A percentile compares a stretch with the other conserved stretches of the same genome.
Conservation (phyloP, 148 eudicot genomes). For the Polygonum maritimum region DNA sequence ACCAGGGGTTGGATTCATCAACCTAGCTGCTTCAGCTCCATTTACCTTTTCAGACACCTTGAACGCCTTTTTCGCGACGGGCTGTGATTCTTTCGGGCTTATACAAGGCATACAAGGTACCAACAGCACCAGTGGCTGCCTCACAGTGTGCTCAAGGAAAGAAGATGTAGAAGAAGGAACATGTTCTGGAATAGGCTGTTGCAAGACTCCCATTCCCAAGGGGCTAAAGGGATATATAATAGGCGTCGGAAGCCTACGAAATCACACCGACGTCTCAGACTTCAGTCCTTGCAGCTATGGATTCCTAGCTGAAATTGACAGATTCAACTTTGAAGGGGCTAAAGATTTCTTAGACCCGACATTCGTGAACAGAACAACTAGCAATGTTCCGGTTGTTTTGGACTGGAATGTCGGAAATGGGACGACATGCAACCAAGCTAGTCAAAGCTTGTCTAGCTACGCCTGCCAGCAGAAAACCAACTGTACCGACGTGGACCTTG, state of each 20-base stretch:
- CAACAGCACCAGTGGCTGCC: neutral
- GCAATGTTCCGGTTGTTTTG: conserved; percentile 28
- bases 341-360: conserved; percentile 18
- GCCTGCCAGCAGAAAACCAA: conserved; percentile 22
- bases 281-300: conserved; percentile 29
- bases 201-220: conserved; percentile 25
- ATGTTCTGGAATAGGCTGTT: conserved; percentile 30
- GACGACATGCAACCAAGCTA: conserved; percentile 11
- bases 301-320: conserved; percentile 24
- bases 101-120: neutral
- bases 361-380: conserved; percentile 4
- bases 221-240: conserved; percentile 12
- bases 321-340: conserved; percentile 13
- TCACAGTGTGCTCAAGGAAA: conserved; percentile 10
- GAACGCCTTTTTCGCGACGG: conserved; percentile 17
- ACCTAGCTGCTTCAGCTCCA: neutral
- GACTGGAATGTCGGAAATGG: conserved; percentile 29
- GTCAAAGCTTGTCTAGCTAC: neutral
- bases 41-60: conserved; percentile 21
- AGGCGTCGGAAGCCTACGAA: neutral
- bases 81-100: conserved; percentile 7
- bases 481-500: conserved; percentile 20
- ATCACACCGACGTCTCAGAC: neutral
- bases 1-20: neutral
- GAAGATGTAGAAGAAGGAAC: conserved; percentile 5